These are phyloP conservation scores for Lolium perenne DNA, from an alignment of 176 grass and related monocot species.

Conservation along the genomic window DNA sequence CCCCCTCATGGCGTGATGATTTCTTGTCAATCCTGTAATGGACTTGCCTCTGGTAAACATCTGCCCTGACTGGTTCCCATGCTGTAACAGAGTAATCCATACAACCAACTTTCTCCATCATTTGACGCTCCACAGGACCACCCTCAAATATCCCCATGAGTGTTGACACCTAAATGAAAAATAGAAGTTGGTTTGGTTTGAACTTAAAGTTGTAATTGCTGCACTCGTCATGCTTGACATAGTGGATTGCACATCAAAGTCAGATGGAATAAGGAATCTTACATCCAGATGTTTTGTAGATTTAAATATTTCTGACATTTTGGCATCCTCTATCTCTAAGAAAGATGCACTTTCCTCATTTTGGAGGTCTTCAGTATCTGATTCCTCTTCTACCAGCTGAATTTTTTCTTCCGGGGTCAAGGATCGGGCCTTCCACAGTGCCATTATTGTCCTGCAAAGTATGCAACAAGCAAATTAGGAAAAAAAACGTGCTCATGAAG, in stretches of 20 bases:
- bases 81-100: slow-evolving; percentile 73
- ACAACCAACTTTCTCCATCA: slow-evolving; percentile 93
- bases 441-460: slow-evolving; percentile 86
- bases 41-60: slow-evolving; percentile 85
- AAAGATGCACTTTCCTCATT: slow-evolving; percentile 76
- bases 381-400: slow-evolving; percentile 89
- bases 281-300: slow-evolving; percentile 73
- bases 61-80: slow-evolving; percentile 77
- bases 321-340: slow-evolving; percentile 82
- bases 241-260: slow-evolving; percentile 25
- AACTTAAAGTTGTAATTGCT: slow-evolving; percentile 2
- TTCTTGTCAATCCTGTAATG: slow-evolving; percentile 79
- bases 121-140: slow-evolving; percentile 61
- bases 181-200: slow-evolving; percentile 30
- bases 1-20: slow-evolving; percentile 53
- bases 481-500: slow-evolving; percentile 30
- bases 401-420: slow-evolving; percentile 91
- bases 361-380: slow-evolving; percentile 60
- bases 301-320: slow-evolving; percentile 76
- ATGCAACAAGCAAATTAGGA: slow-evolving; percentile 20
- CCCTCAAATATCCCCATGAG: slow-evolving; percentile 87
- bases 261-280: slow-evolving; percentile 50
- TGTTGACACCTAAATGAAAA: slow-evolving; percentile 58
- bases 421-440: slow-evolving; percentile 81
- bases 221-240: slow-evolving; percentile 1